phyloP scores from a whole-genome alignment of 116 monocot genomes.

The Cymodocea nodosa region DNA sequence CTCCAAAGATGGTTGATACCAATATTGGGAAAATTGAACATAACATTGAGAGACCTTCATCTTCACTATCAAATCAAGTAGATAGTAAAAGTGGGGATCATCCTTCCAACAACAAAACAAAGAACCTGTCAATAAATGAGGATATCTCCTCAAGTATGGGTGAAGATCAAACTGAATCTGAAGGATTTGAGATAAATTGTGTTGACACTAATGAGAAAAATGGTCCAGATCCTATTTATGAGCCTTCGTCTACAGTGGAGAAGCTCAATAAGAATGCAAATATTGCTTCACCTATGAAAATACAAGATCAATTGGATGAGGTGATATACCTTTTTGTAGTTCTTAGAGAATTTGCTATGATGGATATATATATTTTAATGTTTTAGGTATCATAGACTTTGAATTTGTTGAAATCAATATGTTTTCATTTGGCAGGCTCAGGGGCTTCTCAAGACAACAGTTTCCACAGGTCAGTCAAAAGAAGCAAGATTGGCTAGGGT shows the following conservation, averaged over 20 bases:
- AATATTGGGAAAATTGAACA: conserved; percentile 2
- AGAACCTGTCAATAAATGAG: conserved; percentile 12
- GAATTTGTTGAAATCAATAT: not conserved
- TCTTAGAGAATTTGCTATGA: not conserved
- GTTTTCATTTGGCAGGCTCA: conserved; percentile 46
- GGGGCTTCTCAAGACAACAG: conserved; percentile 64
- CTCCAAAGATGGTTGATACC: not conserved
- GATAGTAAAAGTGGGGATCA: conserved; percentile 17
- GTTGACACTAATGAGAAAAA: conserved; percentile 15
- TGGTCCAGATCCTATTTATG: conserved; percentile 15
- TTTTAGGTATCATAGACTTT: too few relatives aligned
- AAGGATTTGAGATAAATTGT: conserved; percentile 19
- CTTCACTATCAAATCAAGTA: conserved; percentile 2
- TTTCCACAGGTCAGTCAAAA: conserved; percentile 87
- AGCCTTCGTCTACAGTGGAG: conserved; percentile 17
- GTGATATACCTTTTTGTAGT: conserved; percentile 4
- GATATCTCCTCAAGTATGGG: conserved; percentile 17
- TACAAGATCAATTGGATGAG: conserved; percentile 92
- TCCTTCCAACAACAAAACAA: conserved; percentile 11
- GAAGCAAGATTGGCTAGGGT: conserved; percentile 92
- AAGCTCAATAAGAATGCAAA: conserved; percentile 27
- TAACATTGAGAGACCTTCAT: conserved; percentile 5
- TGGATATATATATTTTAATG: too few relatives aligned
- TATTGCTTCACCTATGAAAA: conserved; percentile 28
- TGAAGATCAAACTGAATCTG: conserved; percentile 20